Evolutionary conservation across 805 yeast genomes (phyloP), one percentile per base, ranked within the genome.

Genomic region (Barnettozyma sp.): DNA sequence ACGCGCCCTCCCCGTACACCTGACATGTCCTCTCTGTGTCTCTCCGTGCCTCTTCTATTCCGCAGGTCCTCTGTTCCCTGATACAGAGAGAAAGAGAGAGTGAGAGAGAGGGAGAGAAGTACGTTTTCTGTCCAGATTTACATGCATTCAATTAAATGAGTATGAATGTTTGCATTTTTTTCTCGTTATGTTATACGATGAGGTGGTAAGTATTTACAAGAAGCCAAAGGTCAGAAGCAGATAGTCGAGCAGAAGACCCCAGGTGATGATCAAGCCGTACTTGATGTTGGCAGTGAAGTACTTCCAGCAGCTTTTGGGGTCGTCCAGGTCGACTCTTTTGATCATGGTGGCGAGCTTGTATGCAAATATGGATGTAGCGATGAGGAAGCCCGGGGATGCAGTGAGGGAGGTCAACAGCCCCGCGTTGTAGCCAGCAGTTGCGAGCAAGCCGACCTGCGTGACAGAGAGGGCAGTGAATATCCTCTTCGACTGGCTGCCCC

Each of bases 351-450:
- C 68, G 24, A 92, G 57, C 45, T 95, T 70, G 42, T 70, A 75
- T 30, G 83, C 77, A 26, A 90, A 92, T 46, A 73, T 60, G 2
- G 74, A 70, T 19, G 81, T 73, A 7, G 84, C 82, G 18, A 73
- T 50, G 46, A 74, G 68, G 57, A 83, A 92, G 1, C 90, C 88
- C 1, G 95, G 94, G 1, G n/a, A n/a, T n/a, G n/a, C n/a, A n/a
- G n/a, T n/a, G n/a, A n/a, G n/a, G n/a, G n/a, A n/a, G n/a, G 96
- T 95, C 79, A 81, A 70, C 15, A 68, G 40, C 13, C 90, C 82
- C 33, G 80, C 78, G 54, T 78, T 61, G 16, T 71, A 49, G 1
- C 97, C 97, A 19, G 94, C 84, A 7, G 71, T 43, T 3, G 77
- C 65, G 42, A 76, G 72, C 26, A 78, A 58, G 1, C 71, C 71